Evolutionary conservation across 306 rosid species (phyloP), one percentile per base, ranked within the genome.

Genomic region (Vigna radiata): DNA sequence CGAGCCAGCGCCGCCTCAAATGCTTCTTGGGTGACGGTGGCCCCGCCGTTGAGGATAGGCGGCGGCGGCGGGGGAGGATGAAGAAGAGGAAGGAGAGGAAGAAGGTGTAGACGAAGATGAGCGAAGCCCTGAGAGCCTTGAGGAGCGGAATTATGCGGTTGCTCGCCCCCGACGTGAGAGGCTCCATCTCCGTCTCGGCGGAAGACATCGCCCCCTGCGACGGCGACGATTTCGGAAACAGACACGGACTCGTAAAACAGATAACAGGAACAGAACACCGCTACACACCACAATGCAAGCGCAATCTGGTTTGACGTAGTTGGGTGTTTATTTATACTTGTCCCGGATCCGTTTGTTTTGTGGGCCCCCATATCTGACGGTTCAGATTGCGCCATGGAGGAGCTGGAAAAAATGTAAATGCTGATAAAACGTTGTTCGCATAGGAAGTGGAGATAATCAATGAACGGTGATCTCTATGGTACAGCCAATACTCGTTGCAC

Each of bases 121-220:
- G 77, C 19, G 88, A 86, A 5, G 87, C 79, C 76, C 89, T 77
- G 0, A 96, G 62, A 4, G 98, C 65, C 81, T 83, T 96, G 13
- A 96, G 80, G 68, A 92, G 78, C 19, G 99, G 99, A 65, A 96
- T 90, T 54, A 96, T 96, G 66, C 99, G 98, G 80, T 90, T 92
- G 90, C 99, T 96, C 1, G 99, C 99, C 5, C 99, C 99, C 8
- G 99, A 96, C 64, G 99, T 96, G 31, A 96, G 89, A 36, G 82
- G 99, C 77, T 96, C 99, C 91, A 92, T 86, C 87, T 76, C 91
- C 59, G 68, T 77, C 72, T 85, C 89, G 58, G 85, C 78, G 87
- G 81, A 71, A 43, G 83, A 31, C 89, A 91, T 89, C 83, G 85
- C 83, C 55, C 10, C 29, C 74, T 53, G 49, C 76, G 85, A 82